Base-by-base conservation (phyloP, 2,329 filamentous ascomycete genomes). In the Nothopassalora personata region DNA sequence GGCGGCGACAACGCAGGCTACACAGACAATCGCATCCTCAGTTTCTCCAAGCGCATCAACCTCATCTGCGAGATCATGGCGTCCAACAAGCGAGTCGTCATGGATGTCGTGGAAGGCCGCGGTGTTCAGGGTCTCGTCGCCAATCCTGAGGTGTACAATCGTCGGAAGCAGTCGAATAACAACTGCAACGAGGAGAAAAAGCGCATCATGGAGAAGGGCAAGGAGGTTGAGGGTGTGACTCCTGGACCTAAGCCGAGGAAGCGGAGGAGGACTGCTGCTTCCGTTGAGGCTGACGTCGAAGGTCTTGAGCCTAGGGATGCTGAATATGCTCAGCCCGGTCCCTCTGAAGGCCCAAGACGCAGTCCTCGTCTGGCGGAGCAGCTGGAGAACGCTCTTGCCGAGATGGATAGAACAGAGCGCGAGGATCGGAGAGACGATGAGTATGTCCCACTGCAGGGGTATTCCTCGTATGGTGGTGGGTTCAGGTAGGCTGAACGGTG, bases 31-130 rank as follows among this genome's bases (percentile, higher is more conserved):
- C 56, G 48, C 0, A 54, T 48, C 0, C 33, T 63, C 4, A 48
- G 18, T 9, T 65, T 65, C 23, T 53, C 58, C 1, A 54, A 65
- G 33, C 52, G 63, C 23, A 54, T 65, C 11, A 31, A 50, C n/a
- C 27, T 30, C 1, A 60, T 65, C 5, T 55, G 59, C 36, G 56
- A 46, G 11, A 57, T 60, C 8, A 45, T 65, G 45, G 23, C 27
- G 1, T 18, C 5, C 3, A 63, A 65, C 33, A 65, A 65, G 50
- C 48, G 63, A 1, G 56, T 64, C 9, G 64, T 63, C 10, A 66
- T 64, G 62, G 64, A 66, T 59, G 64, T 66, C 8, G 39, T 66
- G 1, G 64, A 66, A 36, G 64, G 64, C 1, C 53, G 64, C n/a
- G 64, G 64, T 4, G 64, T 66, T 34, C 57, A 61, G 50, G 59